Conservation (phyloP, 306 rosid genomes). For the Notholithocarpus densiflorus region DNA sequence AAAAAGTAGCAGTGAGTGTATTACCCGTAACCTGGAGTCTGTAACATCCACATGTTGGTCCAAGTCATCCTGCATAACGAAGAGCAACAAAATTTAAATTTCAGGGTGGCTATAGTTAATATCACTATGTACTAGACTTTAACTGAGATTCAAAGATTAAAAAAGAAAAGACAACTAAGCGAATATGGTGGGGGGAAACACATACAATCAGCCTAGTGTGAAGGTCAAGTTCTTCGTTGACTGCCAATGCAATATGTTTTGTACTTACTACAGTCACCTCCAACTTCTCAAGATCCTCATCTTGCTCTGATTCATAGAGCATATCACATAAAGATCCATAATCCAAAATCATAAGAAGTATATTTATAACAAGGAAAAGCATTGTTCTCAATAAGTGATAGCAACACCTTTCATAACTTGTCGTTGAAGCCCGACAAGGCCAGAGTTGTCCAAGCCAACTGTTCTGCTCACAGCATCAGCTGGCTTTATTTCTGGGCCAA, state of each 20-base stretch:
- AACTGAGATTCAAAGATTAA: neutral
- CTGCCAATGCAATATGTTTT: constrained; percentile 97
- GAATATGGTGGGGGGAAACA: neutral
- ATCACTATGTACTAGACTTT: neutral
- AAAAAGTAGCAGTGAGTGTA: constrained; percentile 21
- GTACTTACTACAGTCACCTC: constrained; percentile 92
- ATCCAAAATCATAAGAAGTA: constrained; percentile 7
- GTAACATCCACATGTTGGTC: constrained; percentile 88
- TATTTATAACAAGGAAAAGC: neutral
- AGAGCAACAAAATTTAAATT: neutral
- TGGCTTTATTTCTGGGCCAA: constrained; percentile 86
- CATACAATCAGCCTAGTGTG: constrained; percentile 94
- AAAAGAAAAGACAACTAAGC: neutral
- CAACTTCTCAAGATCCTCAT: constrained; percentile 90
- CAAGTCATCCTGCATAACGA: constrained; percentile 80
- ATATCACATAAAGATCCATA: constrained; percentile 29
- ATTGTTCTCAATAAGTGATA: constrained; percentile 21
- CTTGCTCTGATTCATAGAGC: constrained; percentile 75
- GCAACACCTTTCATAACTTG: constrained; percentile 79
- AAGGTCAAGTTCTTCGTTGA: constrained; percentile 87
- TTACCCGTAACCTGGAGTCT: constrained; percentile 89
- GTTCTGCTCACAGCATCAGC: constrained; percentile 77
- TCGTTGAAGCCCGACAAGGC: constrained; percentile 83
- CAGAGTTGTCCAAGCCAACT: constrained; percentile 77
- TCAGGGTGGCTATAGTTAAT: neutral